These are phyloP conservation scores for Fusarium nematophilum DNA, from an alignment of 2,329 filamentous ascomycete species.

Conservation along the genomic window DNA sequence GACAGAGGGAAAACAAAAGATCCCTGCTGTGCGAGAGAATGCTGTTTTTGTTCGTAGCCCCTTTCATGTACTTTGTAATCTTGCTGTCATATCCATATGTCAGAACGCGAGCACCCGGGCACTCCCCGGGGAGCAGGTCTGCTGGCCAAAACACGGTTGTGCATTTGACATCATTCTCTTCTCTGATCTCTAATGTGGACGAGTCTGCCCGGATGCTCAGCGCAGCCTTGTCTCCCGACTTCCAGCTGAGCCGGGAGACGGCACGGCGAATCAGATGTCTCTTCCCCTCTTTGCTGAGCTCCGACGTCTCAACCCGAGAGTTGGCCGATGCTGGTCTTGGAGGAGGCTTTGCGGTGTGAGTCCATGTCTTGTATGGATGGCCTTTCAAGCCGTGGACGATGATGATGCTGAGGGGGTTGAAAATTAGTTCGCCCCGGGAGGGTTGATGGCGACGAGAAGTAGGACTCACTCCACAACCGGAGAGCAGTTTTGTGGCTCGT, in stretches of 20 bases:
- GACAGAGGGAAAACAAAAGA: slow-evolving; percentile 9
- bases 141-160: slow-evolving; percentile 24
- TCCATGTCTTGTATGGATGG: slow-evolving; percentile 28
- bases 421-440: too few relatives aligned
- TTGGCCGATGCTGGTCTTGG: not conserved
- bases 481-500: not conserved
- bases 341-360: not conserved
- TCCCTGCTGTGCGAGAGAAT: slow-evolving; percentile 24
- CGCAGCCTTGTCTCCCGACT: not conserved
- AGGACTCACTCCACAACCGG: slow-evolving; percentile 13
- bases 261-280: not conserved
- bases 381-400: slow-evolving; percentile 24
- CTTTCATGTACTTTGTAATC: slow-evolving; percentile 20
- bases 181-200: not conserved
- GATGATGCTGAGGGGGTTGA: slow-evolving; percentile 13
- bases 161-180: not conserved
- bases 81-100: slow-evolving; percentile 28
- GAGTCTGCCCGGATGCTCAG: not conserved
- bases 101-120: slow-evolving; percentile 7
- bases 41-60: slow-evolving; percentile 1
- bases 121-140: slow-evolving; percentile 6
- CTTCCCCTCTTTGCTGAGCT: not conserved
- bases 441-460: too few relatives aligned
- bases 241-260: not conserved
- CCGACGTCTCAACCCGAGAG: not conserved